A percentile compares a stretch with the other conserved stretches of the same genome.
Conservation (phyloP, 345 rosid genomes). For the Erysimum cheiranthoides region DNA sequence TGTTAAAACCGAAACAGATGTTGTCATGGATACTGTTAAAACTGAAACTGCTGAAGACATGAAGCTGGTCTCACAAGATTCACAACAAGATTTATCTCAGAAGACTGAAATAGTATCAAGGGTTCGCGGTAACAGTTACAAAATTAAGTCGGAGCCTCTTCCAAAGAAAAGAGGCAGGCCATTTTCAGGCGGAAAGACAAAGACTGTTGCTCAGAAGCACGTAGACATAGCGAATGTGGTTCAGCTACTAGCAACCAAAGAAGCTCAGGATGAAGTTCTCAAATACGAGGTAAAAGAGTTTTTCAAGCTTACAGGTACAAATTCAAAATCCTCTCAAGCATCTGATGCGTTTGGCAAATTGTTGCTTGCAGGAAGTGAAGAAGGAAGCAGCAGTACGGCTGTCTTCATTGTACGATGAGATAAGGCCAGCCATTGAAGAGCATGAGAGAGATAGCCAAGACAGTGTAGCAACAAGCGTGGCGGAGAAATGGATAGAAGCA, state of each 20-base stretch:
- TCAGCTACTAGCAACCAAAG: constrained; percentile 61
- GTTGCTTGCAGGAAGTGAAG: constrained; percentile 66
- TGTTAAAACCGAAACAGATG: constrained; percentile 55
- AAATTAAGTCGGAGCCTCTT: constrained; percentile 50
- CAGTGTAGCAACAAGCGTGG: constrained; percentile 86
- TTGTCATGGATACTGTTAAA: no score
- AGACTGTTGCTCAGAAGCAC: constrained; percentile 54
- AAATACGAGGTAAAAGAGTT: constrained; percentile 63
- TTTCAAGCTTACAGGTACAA: neutral
- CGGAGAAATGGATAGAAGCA: constrained; percentile 96
- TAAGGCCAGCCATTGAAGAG: constrained; percentile 91
- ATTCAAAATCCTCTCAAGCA: neutral
- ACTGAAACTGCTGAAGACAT: constrained; percentile 53
- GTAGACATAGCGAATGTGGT: constrained; percentile 65
- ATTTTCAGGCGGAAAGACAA: constrained; percentile 56
- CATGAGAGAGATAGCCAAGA: constrained; percentile 97
- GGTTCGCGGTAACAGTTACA: constrained; percentile 54
- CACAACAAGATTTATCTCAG: constrained; percentile 54
- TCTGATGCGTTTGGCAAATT: neutral
- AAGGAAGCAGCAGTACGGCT: constrained; percentile 69
- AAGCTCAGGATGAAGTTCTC: constrained; percentile 80
- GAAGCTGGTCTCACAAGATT: constrained; percentile 50
- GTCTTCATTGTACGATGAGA: constrained; percentile 68
- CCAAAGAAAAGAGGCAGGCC: constrained; percentile 74
- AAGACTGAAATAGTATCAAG: constrained; percentile 66